Base-by-base conservation (phyloP, 108 stramenopile genomes). In the Nannochloropsis gaditana region DNA sequence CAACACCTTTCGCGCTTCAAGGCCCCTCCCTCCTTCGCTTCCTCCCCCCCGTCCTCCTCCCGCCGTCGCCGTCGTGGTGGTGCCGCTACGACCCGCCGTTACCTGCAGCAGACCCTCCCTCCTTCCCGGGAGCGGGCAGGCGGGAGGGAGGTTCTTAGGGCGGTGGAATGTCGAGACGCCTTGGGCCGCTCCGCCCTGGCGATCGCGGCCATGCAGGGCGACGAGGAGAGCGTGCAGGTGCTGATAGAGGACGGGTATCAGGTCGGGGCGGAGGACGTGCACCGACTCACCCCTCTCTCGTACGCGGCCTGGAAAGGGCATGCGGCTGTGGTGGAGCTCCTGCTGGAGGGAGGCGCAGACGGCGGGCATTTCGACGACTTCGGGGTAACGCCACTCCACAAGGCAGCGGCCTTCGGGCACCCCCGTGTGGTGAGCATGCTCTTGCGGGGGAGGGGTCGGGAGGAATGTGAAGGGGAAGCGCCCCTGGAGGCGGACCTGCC, bases 121-220 rank as follows among this genome's bases (percentile, higher is more conserved):
- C 59, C n/a, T 8, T 73, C 59, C 59, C 59, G 6, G 5, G n/a
- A n/a, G 59, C 19, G 59, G 8, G n/a, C 3, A 8, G 59, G 59
- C 2, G 59, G 59, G 59, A 73, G 59, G n/a, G 19, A 73, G 59
- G 59, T 73, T n/a, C 59, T 15, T 15, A 73, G 6, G 15, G 59
- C 59, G 59, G n/a, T n/a, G 19, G 59, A 73, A n/a, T 73, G 59
- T 73, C 59, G 59, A 73, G 59, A 73, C n/a, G 15, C 59, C 59
- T n/a, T 73, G n/a, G 59, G 59, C 19, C 59, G 59, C 8, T 73
- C 59, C 3, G 59, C 59, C 3, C n/a, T 73, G 2, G 59, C 59
- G 15, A 2, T 73, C 3, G 59, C 59, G 4, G 59, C 59, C 59
- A 73, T 73, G 59, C 59, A 73, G 59, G 59, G 59, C 15, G 59